Evolutionary conservation across 345 rosid genomes (phyloP).

Genomic region (Raphanus raphanistrum): DNA sequence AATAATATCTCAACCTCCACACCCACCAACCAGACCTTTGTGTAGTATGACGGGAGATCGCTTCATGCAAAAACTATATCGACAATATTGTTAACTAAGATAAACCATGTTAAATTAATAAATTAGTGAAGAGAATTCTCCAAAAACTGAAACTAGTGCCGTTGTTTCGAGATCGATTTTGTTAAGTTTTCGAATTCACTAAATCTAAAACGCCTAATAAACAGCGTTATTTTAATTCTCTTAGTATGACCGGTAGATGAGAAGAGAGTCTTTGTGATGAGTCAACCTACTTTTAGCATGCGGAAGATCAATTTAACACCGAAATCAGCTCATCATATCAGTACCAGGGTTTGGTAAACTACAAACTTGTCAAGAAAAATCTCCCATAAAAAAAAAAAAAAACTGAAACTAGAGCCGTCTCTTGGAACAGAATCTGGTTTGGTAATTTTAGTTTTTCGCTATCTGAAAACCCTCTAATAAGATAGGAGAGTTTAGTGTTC

Average conservation of each 20-base stretch:
- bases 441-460: not conserved
- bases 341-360: not conserved
- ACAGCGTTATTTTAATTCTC: not conserved
- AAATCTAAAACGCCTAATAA: not conserved
- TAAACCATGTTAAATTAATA: not conserved
- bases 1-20: conserved; percentile 30
- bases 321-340: conserved; percentile 5
- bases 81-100: not conserved
- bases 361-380: not conserved
- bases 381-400: not conserved
- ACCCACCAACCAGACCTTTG: conserved; percentile 8
- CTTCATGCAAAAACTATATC: not conserved
- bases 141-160: not conserved
- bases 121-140: not conserved
- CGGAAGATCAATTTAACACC: not conserved
- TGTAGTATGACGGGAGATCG: not conserved
- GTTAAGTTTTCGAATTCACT: not conserved
- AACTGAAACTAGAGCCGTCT: conserved; percentile 9
- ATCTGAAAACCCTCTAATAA: not conserved
- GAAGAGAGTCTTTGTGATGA: not conserved
- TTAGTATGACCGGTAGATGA: not conserved
- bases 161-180: not conserved
- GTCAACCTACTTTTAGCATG: not conserved
- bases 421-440: not conserved
- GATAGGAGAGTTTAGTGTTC: conserved; percentile 49